A percentile compares a stretch with the other conserved stretches of the same genome.
These are phyloP conservation scores for Globisporangium sylvaticum DNA, from an alignment of 352 stramenopile species.

Conservation along the genomic window DNA sequence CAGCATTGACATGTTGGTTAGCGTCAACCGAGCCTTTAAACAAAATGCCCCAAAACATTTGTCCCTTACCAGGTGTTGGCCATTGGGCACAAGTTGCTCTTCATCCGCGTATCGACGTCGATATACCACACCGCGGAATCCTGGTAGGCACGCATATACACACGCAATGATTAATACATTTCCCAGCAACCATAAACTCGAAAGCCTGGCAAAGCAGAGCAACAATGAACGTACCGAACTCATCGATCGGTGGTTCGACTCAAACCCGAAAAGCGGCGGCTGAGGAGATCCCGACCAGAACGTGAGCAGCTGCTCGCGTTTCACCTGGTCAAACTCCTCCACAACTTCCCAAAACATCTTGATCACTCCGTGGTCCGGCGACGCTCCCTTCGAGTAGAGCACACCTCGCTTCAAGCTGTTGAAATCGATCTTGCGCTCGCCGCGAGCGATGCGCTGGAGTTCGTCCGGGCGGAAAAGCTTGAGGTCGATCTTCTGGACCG, in stretches of 20 bases:
- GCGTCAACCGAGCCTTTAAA: too few species aligned
- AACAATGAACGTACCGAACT: conserved; percentile 35
- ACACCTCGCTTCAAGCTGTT: conserved; percentile 45
- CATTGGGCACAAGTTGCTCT: conserved; percentile 50
- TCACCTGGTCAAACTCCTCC: conserved; percentile 49
- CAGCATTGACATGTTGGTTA: not conserved
- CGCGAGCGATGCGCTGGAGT: conserved; percentile 42
- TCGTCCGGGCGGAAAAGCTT: conserved; percentile 57
- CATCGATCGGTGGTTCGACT: conserved; percentile 45
- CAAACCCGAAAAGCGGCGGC: conserved; percentile 73
- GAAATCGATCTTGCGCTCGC: conserved; percentile 54
- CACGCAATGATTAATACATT: not conserved
- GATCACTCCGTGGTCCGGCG: conserved; percentile 38
- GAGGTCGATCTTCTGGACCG: conserved; percentile 47
- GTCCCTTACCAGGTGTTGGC: conserved; percentile 81
- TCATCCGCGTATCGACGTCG: conserved; percentile 51
- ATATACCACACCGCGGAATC: conserved; percentile 66
- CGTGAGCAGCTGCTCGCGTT: conserved; percentile 52
- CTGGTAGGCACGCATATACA: conserved; percentile 21
- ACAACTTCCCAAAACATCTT: conserved; percentile 65
- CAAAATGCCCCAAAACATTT: too few species aligned
- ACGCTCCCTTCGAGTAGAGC: conserved; percentile 48
- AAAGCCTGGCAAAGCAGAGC: not conserved
- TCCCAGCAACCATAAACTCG: too few species aligned
- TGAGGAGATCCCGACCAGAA: conserved; percentile 74